phyloP scores from a whole-genome alignment of 345 rosid genomes.

The Camelina neglecta region DNA sequence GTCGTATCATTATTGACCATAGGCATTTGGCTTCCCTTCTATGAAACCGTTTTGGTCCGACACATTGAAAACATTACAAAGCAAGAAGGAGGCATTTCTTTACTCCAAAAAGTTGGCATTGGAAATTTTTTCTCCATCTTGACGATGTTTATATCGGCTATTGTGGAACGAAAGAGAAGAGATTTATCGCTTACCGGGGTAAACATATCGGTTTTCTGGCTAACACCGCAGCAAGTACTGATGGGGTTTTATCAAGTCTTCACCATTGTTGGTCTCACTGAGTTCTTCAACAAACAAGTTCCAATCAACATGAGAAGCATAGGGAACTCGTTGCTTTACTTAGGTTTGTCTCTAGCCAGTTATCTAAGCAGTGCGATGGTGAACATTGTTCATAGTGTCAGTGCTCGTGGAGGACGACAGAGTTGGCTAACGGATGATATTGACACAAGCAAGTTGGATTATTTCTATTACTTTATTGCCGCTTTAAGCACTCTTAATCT shows the following conservation, averaged over 20 bases:
- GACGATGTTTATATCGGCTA: conserved; percentile 58
- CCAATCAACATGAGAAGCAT: conserved; percentile 72
- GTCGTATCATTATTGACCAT: conserved; percentile 45
- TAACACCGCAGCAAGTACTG: conserved; percentile 63
- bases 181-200: conserved; percentile 21
- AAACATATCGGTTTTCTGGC: conserved; percentile 57
- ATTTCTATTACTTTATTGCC: conserved; percentile 63
- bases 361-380: conserved; percentile 53
- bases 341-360: conserved; percentile 43
- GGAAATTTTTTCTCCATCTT: conserved; percentile 55
- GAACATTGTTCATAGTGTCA: conserved; percentile 47
- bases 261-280: conserved; percentile 60
- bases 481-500: conserved; percentile 55
- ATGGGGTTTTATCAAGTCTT: conserved; percentile 69
- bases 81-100: conserved; percentile 57
- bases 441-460: conserved; percentile 59
- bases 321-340: conserved; percentile 49
- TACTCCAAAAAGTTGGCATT: conserved; percentile 63
- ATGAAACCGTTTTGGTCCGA: conserved; percentile 47
- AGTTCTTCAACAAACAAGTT: conserved; percentile 64
- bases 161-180: conserved; percentile 57
- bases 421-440: conserved; percentile 61
- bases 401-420: conserved; percentile 48
- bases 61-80: conserved; percentile 43
- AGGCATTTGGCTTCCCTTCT: conserved; percentile 52